Base-by-base conservation (phyloP, 2,329 filamentous ascomycete genomes). In the Monosporascus cannonballus region DNA sequence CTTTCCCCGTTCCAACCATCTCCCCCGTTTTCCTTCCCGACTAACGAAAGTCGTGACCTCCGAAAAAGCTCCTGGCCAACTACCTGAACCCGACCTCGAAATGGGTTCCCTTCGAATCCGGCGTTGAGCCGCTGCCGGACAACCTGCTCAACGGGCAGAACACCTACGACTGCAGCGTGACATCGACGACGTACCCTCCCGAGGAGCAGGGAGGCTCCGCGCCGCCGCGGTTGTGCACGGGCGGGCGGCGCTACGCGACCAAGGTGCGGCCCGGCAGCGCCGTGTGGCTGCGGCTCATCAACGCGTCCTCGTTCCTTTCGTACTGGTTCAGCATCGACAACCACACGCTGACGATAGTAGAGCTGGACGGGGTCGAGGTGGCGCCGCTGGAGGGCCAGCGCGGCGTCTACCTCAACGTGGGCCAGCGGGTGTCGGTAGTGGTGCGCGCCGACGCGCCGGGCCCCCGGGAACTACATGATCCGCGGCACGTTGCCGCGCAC, bases 91-190 rank as follows among this genome's bases (percentile, higher is more conserved):
- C 71, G 1, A 64, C 66, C 1, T 66, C 70, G 4, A 57, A 63
- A 48, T 72, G 70, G 70, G 65, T 61, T 3, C 66, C 65, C 7
- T 59, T 53, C 20, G 63, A 63, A 53, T 65, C 67, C 1, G 71
- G 71, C 20, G 68, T 73, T 47, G 71, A 73, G 61, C 72, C 71
- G 1, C 65, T 72, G 0, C 62, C 71, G 1, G 71, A 74, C 51
- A 73, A 72, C 49, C 56, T 73, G 49, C 59, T 74, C 14, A 75
- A 74, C 52, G 71, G 71, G 18, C 67, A 68, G 49, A 63, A 69
- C 53, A 64, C 64, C 0, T 71, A 67, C 50, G 57, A 69, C 55
- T 74, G 70, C 63, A 46, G 54, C 20, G 56, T 69, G 41, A 38
- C 44, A 34, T 65, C 67, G 27, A 65, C 62, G 14, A 67, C 65